Percentiles rank a stretch among this genome's conserved stretches.
These are phyloP conservation scores for Phialophora macrospora DNA, from an alignment of 2,329 filamentous ascomycete species.

Conservation along the genomic window DNA sequence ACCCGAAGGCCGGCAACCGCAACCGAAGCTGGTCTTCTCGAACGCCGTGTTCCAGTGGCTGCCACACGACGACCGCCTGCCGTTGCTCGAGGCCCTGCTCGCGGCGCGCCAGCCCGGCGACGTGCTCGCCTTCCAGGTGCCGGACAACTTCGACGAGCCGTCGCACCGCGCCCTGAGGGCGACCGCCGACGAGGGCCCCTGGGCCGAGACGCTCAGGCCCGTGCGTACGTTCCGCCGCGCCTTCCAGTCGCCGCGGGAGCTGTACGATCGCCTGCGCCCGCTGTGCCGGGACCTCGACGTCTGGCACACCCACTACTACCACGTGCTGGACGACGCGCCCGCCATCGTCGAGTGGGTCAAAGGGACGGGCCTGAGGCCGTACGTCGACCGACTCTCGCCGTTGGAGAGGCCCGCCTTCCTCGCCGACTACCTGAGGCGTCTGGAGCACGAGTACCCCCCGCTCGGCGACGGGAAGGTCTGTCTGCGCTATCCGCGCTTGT, in stretches of 20 bases:
- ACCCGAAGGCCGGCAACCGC: neutral
- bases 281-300: conserved; percentile 54
- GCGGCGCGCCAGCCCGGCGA: conserved; percentile 49
- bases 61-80: conserved; percentile 49
- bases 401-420: conserved; percentile 54
- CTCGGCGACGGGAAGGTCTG: conserved; percentile 59
- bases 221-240: conserved; percentile 51
- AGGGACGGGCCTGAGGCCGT: conserved; percentile 62
- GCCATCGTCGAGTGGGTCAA: conserved; percentile 66
- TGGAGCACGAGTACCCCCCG: conserved; percentile 54
- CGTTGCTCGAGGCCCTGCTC: conserved; percentile 53
- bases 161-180: conserved; percentile 59
- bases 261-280: conserved; percentile 57
- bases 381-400: conserved; percentile 54
- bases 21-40: conserved; percentile 56
- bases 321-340: conserved; percentile 55
- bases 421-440: conserved; percentile 51
- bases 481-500: conserved; percentile 61
- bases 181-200: conserved; percentile 48
- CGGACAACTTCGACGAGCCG: conserved; percentile 57
- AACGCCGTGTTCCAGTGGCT: conserved; percentile 68
- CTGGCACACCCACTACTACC: conserved; percentile 62
- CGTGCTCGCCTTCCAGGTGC: conserved; percentile 61
- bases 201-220: conserved; percentile 44
- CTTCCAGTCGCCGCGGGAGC: conserved; percentile 54